These are phyloP conservation scores for Chytriomyces hyalinus DNA, from an alignment of 192 early-diverging fungal species.

Conservation along the genomic window DNA sequence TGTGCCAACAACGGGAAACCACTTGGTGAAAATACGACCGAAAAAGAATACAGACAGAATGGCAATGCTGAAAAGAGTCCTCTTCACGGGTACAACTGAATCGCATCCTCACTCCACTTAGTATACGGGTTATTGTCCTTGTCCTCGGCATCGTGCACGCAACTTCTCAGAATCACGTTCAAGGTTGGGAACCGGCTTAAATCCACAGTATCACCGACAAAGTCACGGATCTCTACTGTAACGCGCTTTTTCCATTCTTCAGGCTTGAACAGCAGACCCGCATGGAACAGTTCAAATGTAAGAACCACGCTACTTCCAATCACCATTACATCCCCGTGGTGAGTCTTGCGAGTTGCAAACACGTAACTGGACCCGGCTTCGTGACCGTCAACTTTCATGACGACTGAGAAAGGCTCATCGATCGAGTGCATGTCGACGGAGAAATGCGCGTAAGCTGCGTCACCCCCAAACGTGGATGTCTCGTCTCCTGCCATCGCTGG, in stretches of 20 bases:
- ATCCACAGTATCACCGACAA: not conserved
- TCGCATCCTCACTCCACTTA: too few relatives aligned
- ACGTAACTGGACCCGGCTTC: not conserved
- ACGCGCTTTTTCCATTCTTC: not conserved
- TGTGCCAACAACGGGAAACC: too few relatives aligned
- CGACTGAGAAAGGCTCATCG: conserved; percentile 2
- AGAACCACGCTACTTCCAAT: conserved; percentile 5
- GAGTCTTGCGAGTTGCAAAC: not conserved
- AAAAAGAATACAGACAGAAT: too few relatives aligned
- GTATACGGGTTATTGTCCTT: too few relatives aligned
- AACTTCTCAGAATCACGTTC: too few relatives aligned
- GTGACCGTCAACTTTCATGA: not conserved
- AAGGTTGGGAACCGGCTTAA: not conserved
- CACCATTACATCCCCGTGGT: not conserved
- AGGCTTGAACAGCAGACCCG: not conserved
- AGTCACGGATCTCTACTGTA: not conserved
- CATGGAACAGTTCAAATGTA: not conserved
- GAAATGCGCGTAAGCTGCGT: conserved; percentile 14
- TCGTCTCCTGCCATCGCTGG: not conserved
- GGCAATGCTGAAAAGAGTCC: too few relatives aligned
- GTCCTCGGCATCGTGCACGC: too few relatives aligned
- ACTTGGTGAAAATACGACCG: too few relatives aligned
- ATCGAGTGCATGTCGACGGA: conserved; percentile 8
- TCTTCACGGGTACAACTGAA: too few relatives aligned
- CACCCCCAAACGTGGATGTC: not conserved